These are phyloP conservation scores for Leptographium lundbergii DNA, from an alignment of 2,329 filamentous ascomycete genomes.

Conservation along the genomic window DNA sequence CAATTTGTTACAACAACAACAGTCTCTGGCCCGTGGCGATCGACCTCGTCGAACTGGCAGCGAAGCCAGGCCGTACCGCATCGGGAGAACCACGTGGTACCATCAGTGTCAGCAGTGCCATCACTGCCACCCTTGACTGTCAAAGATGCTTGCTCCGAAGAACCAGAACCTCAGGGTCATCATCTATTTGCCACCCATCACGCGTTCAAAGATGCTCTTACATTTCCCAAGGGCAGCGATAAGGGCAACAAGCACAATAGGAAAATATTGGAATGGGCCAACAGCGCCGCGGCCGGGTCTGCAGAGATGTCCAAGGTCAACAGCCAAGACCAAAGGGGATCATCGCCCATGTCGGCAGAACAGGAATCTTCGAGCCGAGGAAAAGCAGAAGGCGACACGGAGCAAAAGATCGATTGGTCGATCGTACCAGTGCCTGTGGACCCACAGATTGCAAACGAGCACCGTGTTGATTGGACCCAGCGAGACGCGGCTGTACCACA, in stretches of 20 bases:
- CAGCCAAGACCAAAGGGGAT: not conserved
- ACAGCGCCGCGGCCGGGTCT: not conserved
- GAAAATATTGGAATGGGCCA: not conserved
- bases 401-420: not conserved
- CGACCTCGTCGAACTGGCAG: not conserved
- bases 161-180: not conserved
- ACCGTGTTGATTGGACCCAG: slow-evolving; percentile 46
- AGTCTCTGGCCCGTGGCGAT: not conserved
- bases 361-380: not conserved
- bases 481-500: slow-evolving; percentile 29
- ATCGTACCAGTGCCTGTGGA: not conserved
- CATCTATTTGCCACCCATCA: not conserved
- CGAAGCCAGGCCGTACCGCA: not conserved
- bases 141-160: not conserved
- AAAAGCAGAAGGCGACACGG: not conserved
- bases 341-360: not conserved
- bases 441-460: slow-evolving; percentile 17
- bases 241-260: not conserved
- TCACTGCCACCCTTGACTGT: no score
- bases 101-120: no score
- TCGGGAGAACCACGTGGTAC: not conserved
- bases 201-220: not conserved
- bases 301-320: not conserved
- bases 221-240: not conserved
- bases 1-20: not conserved